A percentile compares a stretch with the other conserved stretches of the same genome.
These are phyloP conservation scores for Phytophthora pseudosyringae DNA, from an alignment of 352 stramenopile species.

Conservation along the genomic window DNA sequence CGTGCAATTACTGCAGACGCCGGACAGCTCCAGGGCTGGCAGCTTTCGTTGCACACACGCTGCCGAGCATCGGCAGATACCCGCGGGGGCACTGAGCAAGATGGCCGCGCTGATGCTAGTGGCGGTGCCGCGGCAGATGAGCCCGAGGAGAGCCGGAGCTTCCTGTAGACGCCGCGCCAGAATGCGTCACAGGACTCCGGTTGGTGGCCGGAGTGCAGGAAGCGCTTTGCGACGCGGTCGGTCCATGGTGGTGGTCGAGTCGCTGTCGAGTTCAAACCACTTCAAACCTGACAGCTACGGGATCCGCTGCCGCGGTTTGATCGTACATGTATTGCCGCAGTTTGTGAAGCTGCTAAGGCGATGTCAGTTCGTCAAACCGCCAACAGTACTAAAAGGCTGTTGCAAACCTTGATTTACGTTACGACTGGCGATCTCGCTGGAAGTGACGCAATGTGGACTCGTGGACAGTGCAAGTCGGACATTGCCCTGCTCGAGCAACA, in stretches of 20 bases:
- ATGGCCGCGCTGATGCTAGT: background rate
- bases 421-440: background rate
- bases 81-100: slow-evolving; percentile 4
- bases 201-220: slow-evolving; percentile 5
- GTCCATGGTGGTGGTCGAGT: background rate
- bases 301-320: too few relatives aligned
- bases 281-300: too few relatives aligned
- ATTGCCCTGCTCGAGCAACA: too few relatives aligned
- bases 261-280: background rate
- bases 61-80: background rate
- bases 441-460: background rate
- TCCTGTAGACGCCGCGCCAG: background rate
- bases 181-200: background rate
- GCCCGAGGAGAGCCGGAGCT: slow-evolving; percentile 3
- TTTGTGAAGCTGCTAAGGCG: too few relatives aligned
- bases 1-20: background rate
- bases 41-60: slow-evolving; percentile 1
- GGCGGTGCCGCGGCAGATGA: slow-evolving; percentile 2
- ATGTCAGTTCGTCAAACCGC: too few relatives aligned
- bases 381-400: too few relatives aligned
- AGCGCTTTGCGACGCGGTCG: slow-evolving; percentile 12
- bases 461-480: background rate
- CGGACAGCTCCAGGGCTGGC: background rate
- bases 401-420: background rate
- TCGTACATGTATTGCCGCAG: too few relatives aligned